Evolutionary conservation across 208 protist species (phyloP), one percentile per base, ranked within the genome.

Genomic region (Trypanosoma congolense): DNA sequence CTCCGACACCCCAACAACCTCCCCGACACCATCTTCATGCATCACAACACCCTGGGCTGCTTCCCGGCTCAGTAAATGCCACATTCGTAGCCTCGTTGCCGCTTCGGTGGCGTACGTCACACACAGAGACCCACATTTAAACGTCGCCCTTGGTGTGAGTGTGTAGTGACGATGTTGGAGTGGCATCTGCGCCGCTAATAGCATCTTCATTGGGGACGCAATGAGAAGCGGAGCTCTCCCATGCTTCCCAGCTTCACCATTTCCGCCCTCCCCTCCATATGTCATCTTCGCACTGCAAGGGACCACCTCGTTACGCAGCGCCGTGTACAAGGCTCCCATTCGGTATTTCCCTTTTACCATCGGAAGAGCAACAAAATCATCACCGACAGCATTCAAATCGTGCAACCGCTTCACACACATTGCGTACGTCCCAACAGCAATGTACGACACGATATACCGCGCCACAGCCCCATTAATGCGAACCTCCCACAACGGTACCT

Each of bases 11-110:
- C 19, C 59, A 16, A 68, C 40, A 10, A 67, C 70, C 47, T 66
- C 61, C 18, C 47, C 9, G 18, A 96, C 88, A 66, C 93, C 93
- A 47, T 95, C 93, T 52, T 92, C 81, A 36, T 72, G 61, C 18
- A 92, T 51, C 14, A 89, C 52, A 41, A 61, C 53, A 9, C 81
- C 83, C 29, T 81, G 75, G 24, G 33, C 10, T n/a, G 78, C 78
- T 47, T 93, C 82, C 8, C 79, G 62, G n/a, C 67, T 60, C 56
- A 93, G 49, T n/a, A 93, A 68, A 57, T 93, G 86, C 75, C 79
- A 88, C 53, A 89, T 46, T 2, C 86, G 82, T 48, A 80, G 35
- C 18, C 82, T 74, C 12, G 72, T 73, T 8, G 74, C 82, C 45
- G 68, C 75, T 8, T 59, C 45, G 8, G 79, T 81, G 35, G 73